Base-by-base conservation (phyloP, 2,329 filamentous ascomycete genomes). In the Capronia americana region DNA sequence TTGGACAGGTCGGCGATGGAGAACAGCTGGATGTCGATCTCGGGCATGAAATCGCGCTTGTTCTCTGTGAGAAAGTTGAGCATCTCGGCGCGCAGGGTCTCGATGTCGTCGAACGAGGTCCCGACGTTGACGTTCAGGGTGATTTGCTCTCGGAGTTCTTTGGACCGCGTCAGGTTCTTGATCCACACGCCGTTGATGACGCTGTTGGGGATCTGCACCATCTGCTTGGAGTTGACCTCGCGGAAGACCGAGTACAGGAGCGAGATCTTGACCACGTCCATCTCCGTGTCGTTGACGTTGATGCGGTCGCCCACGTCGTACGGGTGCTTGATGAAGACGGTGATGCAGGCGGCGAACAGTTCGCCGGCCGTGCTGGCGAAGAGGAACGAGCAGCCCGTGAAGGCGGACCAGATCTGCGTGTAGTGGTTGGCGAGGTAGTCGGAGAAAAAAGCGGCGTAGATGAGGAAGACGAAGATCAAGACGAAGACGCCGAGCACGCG, bases 161-260 rank as follows among this genome's bases (percentile, higher is more conserved):
- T 74, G 63, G 75, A 77, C 26, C 77, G 72, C 51, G 71, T 73
- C 12, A 78, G 62, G 61, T 79, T 79, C 66, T 78, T 75, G 61
- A 79, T 77, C 75, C 74, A 78, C n/a, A 75, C 68, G 14, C 69
- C 73, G 64, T 77, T 78, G 34, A 76, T 74, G 34, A 77, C 68
- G 44, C 73, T 75, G 67, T 79, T 77, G 5, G 77, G 75, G 55
- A 78, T 76, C 56, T 78, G 76, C 8, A 77, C 64, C 44, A 75
- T 72, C 32, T 72, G 70, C 57, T 72, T 71, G 61, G 73, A 75
- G 57, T 75, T 72, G 23, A 77, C 72, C n/a, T 76, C 72, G 10
- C 72, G 68, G 69, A 78, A 78, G 44, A 78, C 72, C 14, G 75
- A 77, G 68, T 78, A 77, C 7, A 77, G 69, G 1, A 78, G 74